Evolutionary conservation across 1,139 yeast species (phyloP).

Genomic region (Candida sp.): DNA sequence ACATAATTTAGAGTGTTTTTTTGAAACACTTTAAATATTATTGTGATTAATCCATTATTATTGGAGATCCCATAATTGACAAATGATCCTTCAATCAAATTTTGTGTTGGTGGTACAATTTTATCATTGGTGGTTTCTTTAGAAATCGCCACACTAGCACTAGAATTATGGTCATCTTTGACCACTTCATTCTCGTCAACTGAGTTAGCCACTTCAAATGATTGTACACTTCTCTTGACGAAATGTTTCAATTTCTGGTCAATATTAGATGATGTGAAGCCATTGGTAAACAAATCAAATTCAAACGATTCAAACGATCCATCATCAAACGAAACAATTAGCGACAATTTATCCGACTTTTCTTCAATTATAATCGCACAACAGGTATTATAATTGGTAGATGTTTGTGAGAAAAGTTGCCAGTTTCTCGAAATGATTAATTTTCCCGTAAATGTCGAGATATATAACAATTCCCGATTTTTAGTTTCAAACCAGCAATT

Average conservation of each 20-base stretch:
- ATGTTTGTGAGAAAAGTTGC: not conserved
- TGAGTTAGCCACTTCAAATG: conserved; percentile 25
- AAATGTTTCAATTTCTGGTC: conserved; percentile 13
- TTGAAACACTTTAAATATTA: conserved; percentile 25
- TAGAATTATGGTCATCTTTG: conserved; percentile 15
- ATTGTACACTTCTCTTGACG: conserved; percentile 18
- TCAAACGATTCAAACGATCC: conserved; percentile 23
- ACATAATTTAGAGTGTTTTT: conserved; percentile 27
- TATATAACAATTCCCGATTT: not conserved
- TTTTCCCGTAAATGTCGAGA: conserved; percentile 1
- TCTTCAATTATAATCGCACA: not conserved
- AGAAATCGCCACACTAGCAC: conserved; percentile 3
- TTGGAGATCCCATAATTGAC: conserved; percentile 21
- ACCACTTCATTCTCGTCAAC: conserved; percentile 4
- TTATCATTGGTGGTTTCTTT: not conserved
- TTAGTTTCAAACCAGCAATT: not conserved
- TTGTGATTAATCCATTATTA: conserved; percentile 19
- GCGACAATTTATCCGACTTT: conserved; percentile 3
- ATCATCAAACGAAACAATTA: conserved; percentile 21
- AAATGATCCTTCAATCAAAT: conserved; percentile 26
- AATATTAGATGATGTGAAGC: conserved; percentile 10
- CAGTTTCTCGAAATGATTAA: not conserved
- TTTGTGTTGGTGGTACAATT: conserved; percentile 3
- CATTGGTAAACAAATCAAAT: conserved; percentile 6
- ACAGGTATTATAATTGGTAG: not conserved